Conservation (phyloP, 306 rosid genomes). For the Boehmeria nivea region DNA sequence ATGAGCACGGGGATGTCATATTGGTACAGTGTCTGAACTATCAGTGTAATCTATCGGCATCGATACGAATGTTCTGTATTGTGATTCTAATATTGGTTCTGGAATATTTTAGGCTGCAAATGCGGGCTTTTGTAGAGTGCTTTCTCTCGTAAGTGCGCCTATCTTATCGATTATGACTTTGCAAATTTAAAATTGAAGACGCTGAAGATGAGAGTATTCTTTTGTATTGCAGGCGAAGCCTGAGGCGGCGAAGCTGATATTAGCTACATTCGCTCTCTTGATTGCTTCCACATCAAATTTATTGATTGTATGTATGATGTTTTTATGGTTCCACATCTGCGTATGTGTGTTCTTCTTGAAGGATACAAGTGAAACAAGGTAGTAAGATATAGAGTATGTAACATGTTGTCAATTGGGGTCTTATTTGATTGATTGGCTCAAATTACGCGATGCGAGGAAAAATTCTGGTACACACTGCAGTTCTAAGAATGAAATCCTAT, state of each 20-base stretch:
- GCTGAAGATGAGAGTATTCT: not conserved
- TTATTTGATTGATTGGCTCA: too few species aligned
- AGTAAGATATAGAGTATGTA: not conserved
- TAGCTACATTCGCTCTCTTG: constrained; percentile 26
- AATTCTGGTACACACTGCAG: too few species aligned
- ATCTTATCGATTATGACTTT: not conserved
- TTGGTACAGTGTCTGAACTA: constrained; percentile 11
- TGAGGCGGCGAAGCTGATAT: constrained; percentile 22
- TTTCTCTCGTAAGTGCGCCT: constrained; percentile 35
- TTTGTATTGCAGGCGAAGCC: constrained; percentile 24
- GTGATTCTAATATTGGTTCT: not conserved
- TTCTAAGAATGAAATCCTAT: too few species aligned
- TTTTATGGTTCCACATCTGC: not conserved
- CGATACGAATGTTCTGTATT: not conserved
- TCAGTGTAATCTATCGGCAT: too few species aligned
- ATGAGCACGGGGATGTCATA: constrained; percentile 25
- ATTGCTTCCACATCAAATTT: constrained; percentile 26
- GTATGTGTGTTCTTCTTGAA: not conserved
- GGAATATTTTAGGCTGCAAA: constrained; percentile 26
- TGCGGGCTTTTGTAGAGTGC: constrained; percentile 46
- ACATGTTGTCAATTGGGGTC: too few species aligned
- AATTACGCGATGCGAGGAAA: too few species aligned
- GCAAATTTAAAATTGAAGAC: not conserved
- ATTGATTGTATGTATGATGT: constrained; percentile 13
- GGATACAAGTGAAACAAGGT: not conserved